A percentile compares a stretch with the other conserved stretches of the same genome.
These are phyloP conservation scores for Suhomyces sp. DNA, from an alignment of 805 yeast genomes.

Conservation along the genomic window DNA sequence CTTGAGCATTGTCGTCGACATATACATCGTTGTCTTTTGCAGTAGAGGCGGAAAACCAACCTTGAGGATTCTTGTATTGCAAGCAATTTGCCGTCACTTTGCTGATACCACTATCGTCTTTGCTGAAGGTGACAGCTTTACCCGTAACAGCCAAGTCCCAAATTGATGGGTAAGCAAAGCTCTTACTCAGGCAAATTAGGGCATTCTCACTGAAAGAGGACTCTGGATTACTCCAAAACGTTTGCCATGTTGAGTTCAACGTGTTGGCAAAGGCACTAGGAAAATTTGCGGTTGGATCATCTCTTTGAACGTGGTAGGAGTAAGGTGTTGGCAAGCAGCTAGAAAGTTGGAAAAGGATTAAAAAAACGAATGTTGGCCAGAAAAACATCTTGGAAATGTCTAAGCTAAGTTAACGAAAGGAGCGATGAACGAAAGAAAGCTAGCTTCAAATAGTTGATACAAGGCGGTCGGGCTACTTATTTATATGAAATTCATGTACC, in stretches of 20 bases:
- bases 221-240: conserved; percentile 15
- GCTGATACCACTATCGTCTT: conserved; percentile 1
- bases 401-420: neutral
- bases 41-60: conserved; percentile 12
- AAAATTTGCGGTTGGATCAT: neutral
- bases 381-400: neutral
- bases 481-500: neutral
- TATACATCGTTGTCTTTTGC: conserved; percentile 11
- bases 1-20: conserved; percentile 15
- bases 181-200: conserved; percentile 3
- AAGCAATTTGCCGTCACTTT: conserved; percentile 5
- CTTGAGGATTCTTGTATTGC: conserved; percentile 6
- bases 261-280: conserved; percentile 8
- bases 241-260: conserved; percentile 13
- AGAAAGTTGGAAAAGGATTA: neutral
- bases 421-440: neutral
- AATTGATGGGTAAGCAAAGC: conserved; percentile 8
- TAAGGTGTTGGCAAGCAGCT: neutral
- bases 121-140: conserved; percentile 7
- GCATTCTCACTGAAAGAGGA: conserved; percentile 8
- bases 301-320: neutral
- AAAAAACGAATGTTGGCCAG: neutral
- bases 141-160: conserved; percentile 15
- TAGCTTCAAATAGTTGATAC: neutral
- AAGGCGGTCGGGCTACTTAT: neutral